Conservation (phyloP, 306 rosid genomes). For the Adenanthera pavonina region DNA sequence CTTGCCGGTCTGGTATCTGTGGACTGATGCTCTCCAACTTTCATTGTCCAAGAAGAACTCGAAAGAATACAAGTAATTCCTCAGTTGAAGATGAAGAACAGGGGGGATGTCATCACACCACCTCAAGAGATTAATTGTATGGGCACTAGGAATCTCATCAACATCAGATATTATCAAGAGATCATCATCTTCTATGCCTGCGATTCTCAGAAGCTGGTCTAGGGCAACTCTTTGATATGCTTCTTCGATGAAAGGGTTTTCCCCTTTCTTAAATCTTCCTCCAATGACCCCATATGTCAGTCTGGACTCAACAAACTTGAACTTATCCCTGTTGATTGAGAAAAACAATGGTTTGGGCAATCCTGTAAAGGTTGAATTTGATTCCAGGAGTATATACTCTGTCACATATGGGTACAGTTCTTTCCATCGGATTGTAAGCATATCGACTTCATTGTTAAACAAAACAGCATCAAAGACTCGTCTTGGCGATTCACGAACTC, state of each 20-base stretch:
- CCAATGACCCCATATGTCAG: slow-evolving; percentile 67
- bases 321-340: slow-evolving; percentile 57
- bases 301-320: slow-evolving; percentile 70
- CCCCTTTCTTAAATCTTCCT: slow-evolving; percentile 79
- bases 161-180: slow-evolving; percentile 92
- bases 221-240: slow-evolving; percentile 86
- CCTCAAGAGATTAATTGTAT: slow-evolving; percentile 87
- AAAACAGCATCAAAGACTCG: slow-evolving; percentile 89
- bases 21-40: slow-evolving; percentile 93
- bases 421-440: slow-evolving; percentile 85
- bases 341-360: slow-evolving; percentile 67
- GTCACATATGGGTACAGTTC: slow-evolving; percentile 78
- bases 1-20: slow-evolving; percentile 64
- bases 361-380: slow-evolving; percentile 88
- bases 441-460: slow-evolving; percentile 83
- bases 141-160: slow-evolving; percentile 93
- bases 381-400: slow-evolving; percentile 79
- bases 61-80: slow-evolving; percentile 81
- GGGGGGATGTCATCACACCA: slow-evolving; percentile 83
- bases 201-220: slow-evolving; percentile 74
- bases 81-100: slow-evolving; percentile 75
- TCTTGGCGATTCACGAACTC: slow-evolving; percentile 74
- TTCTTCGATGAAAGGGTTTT: slow-evolving; percentile 89
- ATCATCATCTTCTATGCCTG: slow-evolving; percentile 91
- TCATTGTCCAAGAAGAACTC: slow-evolving; percentile 70